A percentile compares a stretch with the other conserved stretches of the same genome.
Evolutionary conservation across 2,329 filamentous ascomycete species (phyloP).

Genomic region (Aspergillus pseudoviridinutans): DNA sequence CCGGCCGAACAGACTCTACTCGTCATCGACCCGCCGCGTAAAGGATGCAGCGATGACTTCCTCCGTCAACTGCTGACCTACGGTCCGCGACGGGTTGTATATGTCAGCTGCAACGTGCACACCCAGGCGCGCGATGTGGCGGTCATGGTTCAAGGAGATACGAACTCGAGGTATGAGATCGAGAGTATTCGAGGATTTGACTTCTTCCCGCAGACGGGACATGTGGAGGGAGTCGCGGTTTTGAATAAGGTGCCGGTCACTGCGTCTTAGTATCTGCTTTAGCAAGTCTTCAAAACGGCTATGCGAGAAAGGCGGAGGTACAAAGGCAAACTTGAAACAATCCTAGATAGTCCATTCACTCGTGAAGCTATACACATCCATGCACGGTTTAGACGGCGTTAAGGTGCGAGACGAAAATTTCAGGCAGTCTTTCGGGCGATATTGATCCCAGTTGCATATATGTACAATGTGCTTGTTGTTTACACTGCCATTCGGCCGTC

Average conservation of each 20-base stretch:
- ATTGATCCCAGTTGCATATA: background rate
- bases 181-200: conserved; percentile 92
- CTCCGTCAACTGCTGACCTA: conserved; percentile 74
- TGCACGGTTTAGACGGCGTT: background rate
- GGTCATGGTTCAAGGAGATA: conserved; percentile 68
- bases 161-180: conserved; percentile 64
- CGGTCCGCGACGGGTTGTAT: conserved; percentile 75
- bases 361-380: background rate
- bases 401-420: background rate
- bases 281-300: too few species aligned
- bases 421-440: background rate
- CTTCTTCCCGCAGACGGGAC: conserved; percentile 85
- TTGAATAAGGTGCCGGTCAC: conserved; percentile 41
- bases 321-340: too few species aligned
- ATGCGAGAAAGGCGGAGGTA: too few species aligned
- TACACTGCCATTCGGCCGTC: background rate
- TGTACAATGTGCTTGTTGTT: background rate
- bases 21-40: conserved; percentile 94
- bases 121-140: conserved; percentile 94
- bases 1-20: conserved; percentile 79
- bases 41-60: conserved; percentile 87
- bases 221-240: conserved; percentile 63
- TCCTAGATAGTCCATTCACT: too few species aligned
- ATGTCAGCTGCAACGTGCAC: conserved; percentile 97
- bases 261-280: conserved; percentile 2